Conservation (phyloP, 2,329 filamentous ascomycete species). For the Venturia carpophila region DNA sequence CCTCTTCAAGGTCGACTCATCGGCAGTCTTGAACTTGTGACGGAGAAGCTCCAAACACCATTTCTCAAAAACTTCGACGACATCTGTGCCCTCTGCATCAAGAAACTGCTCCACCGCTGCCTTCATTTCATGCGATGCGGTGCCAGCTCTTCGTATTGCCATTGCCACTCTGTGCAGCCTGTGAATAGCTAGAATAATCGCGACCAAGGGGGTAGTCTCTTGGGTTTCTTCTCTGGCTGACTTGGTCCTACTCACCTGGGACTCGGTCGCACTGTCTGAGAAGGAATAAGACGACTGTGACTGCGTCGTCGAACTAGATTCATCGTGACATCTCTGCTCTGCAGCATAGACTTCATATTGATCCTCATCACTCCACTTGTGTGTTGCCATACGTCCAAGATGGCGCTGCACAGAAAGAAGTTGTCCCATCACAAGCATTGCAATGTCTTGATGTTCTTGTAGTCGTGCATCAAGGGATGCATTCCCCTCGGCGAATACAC, state of each 20-base stretch:
- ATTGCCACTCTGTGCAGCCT: conserved; percentile 19
- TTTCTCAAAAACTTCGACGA: conserved; percentile 14
- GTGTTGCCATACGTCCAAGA: conserved; percentile 16
- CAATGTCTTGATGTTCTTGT: conserved; percentile 13
- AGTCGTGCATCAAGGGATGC: conserved; percentile 23
- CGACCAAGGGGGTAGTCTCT: conserved; percentile 8
- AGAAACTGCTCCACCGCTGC: conserved; percentile 14
- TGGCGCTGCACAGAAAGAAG: conserved; percentile 15
- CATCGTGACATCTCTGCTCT: background rate
- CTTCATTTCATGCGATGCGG: conserved; percentile 18
- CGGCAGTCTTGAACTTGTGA: conserved; percentile 14
- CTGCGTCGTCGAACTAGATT: conserved; percentile 1
- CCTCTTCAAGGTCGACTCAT: conserved; percentile 11
- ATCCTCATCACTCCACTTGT: conserved; percentile 10
- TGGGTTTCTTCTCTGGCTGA: conserved; percentile 5
- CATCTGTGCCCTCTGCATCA: conserved; percentile 20
- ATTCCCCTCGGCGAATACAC: conserved; percentile 21
- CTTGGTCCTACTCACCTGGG: background rate
- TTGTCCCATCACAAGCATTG: conserved; percentile 11
- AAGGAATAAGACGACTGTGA: conserved; percentile 9
- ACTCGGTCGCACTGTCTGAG: conserved; percentile 3
- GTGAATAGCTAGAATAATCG: conserved; percentile 17
- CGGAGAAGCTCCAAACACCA: conserved; percentile 8
- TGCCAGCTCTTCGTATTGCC: conserved; percentile 18
- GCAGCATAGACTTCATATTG: background rate